phyloP scores from a whole-genome alignment of 2,329 filamentous ascomycete species.

The Phialocephala sp. region DNA sequence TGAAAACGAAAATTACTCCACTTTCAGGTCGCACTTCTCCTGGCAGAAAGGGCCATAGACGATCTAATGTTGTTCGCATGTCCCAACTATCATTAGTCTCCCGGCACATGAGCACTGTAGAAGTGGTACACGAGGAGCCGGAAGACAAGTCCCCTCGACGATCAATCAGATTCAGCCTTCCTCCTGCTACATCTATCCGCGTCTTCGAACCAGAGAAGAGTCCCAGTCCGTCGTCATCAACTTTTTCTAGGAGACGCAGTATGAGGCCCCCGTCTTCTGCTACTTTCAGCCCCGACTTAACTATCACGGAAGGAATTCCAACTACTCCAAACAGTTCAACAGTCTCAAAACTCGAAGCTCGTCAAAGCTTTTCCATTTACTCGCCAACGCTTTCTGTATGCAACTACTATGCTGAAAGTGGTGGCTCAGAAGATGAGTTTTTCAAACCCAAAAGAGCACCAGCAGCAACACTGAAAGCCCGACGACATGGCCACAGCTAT shows the following conservation, averaged over 20 bases:
- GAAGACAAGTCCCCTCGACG: conserved; percentile 30
- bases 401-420: conserved; percentile 33
- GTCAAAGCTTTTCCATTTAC: conserved; percentile 11
- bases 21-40: conserved; percentile 23
- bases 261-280: conserved; percentile 32
- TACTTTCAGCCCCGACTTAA: conserved; percentile 32
- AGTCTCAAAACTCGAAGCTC: not conserved
- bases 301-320: conserved; percentile 10
- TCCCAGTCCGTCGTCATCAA: conserved; percentile 26
- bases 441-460: conserved; percentile 24
- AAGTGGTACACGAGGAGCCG: conserved; percentile 35
- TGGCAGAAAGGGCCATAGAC: conserved; percentile 36
- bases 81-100: conserved; percentile 29
- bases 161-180: conserved; percentile 20
- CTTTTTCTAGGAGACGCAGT: conserved; percentile 13
- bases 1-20: conserved; percentile 22
- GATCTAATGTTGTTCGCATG: conserved; percentile 36
- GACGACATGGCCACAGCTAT: conserved; percentile 27
- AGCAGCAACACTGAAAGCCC: conserved; percentile 20
- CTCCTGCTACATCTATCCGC: conserved; percentile 16
- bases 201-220: conserved; percentile 26
- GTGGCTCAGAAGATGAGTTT: conserved; percentile 33
- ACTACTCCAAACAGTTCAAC: conserved; percentile 5
- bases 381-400: conserved; percentile 35
- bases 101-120: conserved; percentile 32